phyloP scores from a whole-genome alignment of 345 rosid species.

The Bruguiera parviflora region DNA sequence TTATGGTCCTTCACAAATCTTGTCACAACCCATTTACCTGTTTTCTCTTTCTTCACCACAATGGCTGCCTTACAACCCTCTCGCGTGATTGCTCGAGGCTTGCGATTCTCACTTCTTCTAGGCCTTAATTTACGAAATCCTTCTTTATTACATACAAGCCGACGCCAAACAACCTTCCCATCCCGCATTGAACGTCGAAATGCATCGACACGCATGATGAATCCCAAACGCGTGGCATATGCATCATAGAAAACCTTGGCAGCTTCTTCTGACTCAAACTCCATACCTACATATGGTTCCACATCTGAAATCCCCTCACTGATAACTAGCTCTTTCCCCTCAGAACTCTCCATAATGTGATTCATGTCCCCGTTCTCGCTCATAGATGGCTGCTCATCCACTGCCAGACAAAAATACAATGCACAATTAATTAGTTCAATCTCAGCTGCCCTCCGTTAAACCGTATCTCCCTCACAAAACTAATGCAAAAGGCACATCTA shows the following conservation, averaged over 20 bases:
- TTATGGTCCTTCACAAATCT: slow-evolving; percentile 50
- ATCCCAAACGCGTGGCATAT: slow-evolving; percentile 41
- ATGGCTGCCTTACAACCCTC: slow-evolving; percentile 56
- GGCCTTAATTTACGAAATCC: slow-evolving; percentile 43
- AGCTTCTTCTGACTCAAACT: slow-evolving; percentile 48
- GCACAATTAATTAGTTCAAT: slow-evolving; percentile 4
- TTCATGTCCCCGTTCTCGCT: slow-evolving; percentile 19
- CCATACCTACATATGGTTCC: slow-evolving; percentile 48
- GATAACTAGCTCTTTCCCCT: slow-evolving; percentile 16
- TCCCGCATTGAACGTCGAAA: slow-evolving; percentile 44
- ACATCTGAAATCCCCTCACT: slow-evolving; percentile 20
- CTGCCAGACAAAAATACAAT: slow-evolving; percentile 14
- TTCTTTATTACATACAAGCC: slow-evolving; percentile 52
- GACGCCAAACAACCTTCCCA: slow-evolving; percentile 42
- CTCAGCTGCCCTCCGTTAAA: neutral
- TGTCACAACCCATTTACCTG: slow-evolving; percentile 40
- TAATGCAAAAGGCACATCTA: neutral
- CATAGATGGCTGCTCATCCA: slow-evolving; percentile 27
- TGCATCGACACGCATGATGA: slow-evolving; percentile 42
- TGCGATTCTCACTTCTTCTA: slow-evolving; percentile 32
- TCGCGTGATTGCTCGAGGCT: slow-evolving; percentile 44
- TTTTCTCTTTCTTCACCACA: slow-evolving; percentile 39
- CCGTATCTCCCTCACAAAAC: neutral
- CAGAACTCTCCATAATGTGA: slow-evolving; percentile 21
- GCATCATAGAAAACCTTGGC: slow-evolving; percentile 47